These are phyloP conservation scores for Lineolata rhizophorae DNA, from an alignment of 495 filamentous ascomycete species.

Conservation along the genomic window DNA sequence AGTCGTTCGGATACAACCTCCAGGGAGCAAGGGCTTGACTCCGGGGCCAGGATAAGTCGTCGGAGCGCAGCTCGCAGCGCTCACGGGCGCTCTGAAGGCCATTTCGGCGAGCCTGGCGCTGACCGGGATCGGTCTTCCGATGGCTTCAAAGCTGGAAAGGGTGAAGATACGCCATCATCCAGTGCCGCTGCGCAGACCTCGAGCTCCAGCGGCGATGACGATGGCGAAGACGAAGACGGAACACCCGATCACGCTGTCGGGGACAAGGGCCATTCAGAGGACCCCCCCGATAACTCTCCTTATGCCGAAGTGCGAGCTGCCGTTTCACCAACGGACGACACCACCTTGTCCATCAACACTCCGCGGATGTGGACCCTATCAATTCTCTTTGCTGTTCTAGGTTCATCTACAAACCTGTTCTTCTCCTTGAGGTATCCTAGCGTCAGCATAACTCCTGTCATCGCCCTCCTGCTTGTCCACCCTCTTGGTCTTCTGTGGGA, in stretches of 20 bases:
- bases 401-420: slow-evolving; percentile 66
- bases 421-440: slow-evolving; percentile 71
- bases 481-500: slow-evolving; percentile 66
- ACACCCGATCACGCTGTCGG: not conserved
- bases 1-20: not conserved
- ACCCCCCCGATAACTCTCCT: slow-evolving; percentile 10
- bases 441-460: slow-evolving; percentile 66
- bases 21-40: not conserved
- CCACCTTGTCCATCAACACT: slow-evolving; percentile 56
- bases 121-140: too few species aligned
- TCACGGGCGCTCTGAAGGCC: too few species aligned
- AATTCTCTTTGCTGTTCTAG: slow-evolving; percentile 54
- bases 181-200: not conserved
- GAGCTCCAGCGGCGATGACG: not conserved
- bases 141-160: too few species aligned
- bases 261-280: not conserved
- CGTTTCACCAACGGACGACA: slow-evolving; percentile 51
- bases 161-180: not conserved
- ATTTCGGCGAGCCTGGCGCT: too few species aligned
- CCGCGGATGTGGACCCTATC: slow-evolving; percentile 73
- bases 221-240: not conserved
- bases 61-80: too few species aligned
- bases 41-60: not conserved
- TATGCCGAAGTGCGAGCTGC: slow-evolving; percentile 42
- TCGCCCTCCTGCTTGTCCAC: slow-evolving; percentile 62